Percentiles rank a stretch among this genome's conserved stretches.
Conservation (phyloP, 352 stramenopile genomes). For the Pythium phragmitis region DNA sequence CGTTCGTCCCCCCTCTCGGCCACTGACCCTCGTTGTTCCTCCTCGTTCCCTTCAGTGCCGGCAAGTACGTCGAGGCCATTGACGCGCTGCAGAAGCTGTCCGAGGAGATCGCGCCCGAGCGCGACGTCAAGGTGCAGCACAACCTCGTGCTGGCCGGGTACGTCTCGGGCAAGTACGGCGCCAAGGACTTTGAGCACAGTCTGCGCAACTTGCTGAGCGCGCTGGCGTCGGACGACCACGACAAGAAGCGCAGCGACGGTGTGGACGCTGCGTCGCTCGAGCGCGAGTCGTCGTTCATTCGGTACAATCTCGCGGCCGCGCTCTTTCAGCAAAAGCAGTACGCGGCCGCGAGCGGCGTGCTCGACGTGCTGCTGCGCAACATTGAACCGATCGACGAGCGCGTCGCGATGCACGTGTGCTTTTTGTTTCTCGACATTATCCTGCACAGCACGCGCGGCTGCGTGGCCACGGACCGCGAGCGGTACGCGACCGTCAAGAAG, state of each 20-base stretch:
- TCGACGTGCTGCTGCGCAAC: conserved; percentile 87
- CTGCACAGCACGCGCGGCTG: conserved; percentile 86
- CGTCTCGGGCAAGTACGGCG: conserved; percentile 51
- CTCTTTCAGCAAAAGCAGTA: conserved; percentile 92
- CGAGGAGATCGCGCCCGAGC: conserved; percentile 71
- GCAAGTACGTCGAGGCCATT: conserved; percentile 85
- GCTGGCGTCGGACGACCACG: conserved; percentile 31
- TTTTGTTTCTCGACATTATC: conserved; percentile 92
- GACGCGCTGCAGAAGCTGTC: conserved; percentile 82
- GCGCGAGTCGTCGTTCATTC: conserved; percentile 82
- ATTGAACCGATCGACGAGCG: conserved; percentile 91
- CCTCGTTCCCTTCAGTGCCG: conserved; percentile 40
- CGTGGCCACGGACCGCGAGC: conserved; percentile 77
- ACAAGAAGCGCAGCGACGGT: conserved; percentile 38
- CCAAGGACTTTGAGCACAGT: conserved; percentile 72
- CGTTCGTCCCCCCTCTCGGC: background rate
- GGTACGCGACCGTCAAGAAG: conserved; percentile 72
- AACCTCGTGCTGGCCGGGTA: conserved; percentile 79
- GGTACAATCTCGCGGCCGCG: conserved; percentile 89
- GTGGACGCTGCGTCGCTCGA: conserved; percentile 52
- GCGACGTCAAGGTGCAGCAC: conserved; percentile 84
- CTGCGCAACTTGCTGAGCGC: conserved; percentile 60
- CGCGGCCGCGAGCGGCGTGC: conserved; percentile 74
- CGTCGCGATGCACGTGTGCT: conserved; percentile 92
- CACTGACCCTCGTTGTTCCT: background rate